Percentiles rank a stretch among this genome's conserved stretches.
Evolutionary conservation across 371 early-diverging fungal genomes (phyloP).

Genomic region (Rhizomucor pusillus): DNA sequence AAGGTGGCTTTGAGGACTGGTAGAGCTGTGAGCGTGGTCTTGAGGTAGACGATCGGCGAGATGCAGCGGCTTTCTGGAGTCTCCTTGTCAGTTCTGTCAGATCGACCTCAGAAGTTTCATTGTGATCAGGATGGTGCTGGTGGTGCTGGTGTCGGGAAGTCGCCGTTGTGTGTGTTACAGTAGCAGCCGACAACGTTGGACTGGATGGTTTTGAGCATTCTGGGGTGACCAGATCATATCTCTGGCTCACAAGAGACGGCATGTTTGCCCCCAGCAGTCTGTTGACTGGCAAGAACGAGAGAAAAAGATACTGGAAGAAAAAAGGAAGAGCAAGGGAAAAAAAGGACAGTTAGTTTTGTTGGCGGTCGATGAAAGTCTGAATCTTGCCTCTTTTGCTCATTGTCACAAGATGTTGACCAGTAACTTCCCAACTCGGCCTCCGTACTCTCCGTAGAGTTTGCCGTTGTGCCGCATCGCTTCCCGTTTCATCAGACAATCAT

Average conservation of each 20-base stretch:
- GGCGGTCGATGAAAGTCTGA: too few relatives aligned
- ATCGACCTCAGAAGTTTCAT: constrained; percentile 26
- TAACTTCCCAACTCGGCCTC: neutral
- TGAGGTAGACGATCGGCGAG: neutral
- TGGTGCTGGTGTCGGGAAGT: constrained; percentile 31
- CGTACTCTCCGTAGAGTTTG: too few relatives aligned
- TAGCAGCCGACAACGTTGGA: constrained; percentile 43
- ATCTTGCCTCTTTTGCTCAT: too few relatives aligned
- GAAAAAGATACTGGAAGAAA: constrained; percentile 4
- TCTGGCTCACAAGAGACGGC: constrained; percentile 36
- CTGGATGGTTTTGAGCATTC: constrained; percentile 44
- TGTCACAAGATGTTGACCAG: neutral
- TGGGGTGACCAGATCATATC: constrained; percentile 44
- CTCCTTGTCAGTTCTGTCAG: constrained; percentile 34
- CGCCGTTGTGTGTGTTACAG: constrained; percentile 38
- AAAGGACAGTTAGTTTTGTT: neutral
- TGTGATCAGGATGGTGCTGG: constrained; percentile 16
- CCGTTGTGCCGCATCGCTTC: too few relatives aligned
- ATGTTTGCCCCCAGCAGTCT: constrained; percentile 8
- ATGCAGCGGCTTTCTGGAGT: constrained; percentile 17
- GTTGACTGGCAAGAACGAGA: constrained; percentile 4
- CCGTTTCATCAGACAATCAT: too few relatives aligned
- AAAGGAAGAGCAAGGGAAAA: constrained; percentile 6
- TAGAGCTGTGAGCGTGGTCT: constrained; percentile 39
- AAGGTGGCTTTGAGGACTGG: constrained; percentile 28